Percentiles rank a stretch among this genome's conserved stretches.
Conservation (phyloP, 768 basidiomycete genomes). For the Rhodocollybia butyracea region DNA sequence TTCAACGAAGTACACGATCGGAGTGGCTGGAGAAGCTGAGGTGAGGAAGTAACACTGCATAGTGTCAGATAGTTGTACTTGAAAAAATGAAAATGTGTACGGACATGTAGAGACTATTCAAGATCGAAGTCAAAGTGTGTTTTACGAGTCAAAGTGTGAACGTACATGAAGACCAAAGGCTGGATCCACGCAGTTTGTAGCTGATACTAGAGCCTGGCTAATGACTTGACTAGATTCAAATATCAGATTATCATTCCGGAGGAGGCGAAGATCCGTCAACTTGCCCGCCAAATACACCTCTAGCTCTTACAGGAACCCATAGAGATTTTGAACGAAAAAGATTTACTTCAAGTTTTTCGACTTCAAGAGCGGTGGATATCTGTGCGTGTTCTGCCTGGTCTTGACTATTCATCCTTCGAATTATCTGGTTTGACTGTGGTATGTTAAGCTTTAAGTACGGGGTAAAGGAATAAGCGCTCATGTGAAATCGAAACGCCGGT, state of each 20-base stretch:
- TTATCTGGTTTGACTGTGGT: too few species aligned
- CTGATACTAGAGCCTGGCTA: constrained; percentile 80
- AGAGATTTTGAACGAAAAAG: constrained; percentile 77
- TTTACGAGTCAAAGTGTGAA: constrained; percentile 3
- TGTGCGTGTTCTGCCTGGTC: constrained; percentile 61
- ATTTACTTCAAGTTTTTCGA: constrained; percentile 75
- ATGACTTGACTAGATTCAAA: constrained; percentile 86
- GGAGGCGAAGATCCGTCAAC: constrained; percentile 8
- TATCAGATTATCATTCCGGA: too few species aligned
- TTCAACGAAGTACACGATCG: constrained; percentile 79
- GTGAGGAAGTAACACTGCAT: constrained; percentile 77
- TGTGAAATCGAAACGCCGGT: constrained; percentile 7
- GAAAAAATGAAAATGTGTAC: constrained; percentile 18
- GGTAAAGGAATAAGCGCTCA: too few species aligned
- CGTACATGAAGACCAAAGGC: constrained; percentile 71
- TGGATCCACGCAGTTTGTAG: constrained; percentile 69
- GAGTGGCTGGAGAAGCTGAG: constrained; percentile 67
- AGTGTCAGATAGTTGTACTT: constrained; percentile 9
- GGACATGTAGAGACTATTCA: constrained; percentile 66
- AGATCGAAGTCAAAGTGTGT: neutral
- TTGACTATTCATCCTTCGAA: too few species aligned
- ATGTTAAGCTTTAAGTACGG: neutral
- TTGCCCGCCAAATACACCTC: constrained; percentile 81
- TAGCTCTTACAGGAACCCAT: constrained; percentile 53
- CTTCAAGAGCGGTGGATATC: constrained; percentile 71